Conservation (phyloP, 495 filamentous ascomycete genomes). For the Penicillium odoratum region DNA sequence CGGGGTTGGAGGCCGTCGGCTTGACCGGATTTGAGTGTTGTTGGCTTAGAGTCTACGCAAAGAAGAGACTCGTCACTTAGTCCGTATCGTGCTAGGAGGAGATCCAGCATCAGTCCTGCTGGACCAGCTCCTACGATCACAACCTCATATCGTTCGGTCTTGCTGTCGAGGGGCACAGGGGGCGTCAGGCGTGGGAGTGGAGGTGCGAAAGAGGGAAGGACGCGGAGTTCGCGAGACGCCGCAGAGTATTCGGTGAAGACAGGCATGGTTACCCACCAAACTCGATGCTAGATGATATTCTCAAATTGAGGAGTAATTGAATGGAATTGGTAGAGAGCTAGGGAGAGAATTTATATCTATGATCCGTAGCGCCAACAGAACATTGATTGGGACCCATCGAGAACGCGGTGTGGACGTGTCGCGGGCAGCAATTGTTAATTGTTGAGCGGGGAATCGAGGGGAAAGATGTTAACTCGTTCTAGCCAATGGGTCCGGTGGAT, state of each 20-base stretch:
- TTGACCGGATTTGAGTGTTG: constrained; percentile 52
- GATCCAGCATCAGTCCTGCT: constrained; percentile 47
- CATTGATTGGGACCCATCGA: neutral
- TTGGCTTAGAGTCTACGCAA: constrained; percentile 48
- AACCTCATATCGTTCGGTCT: constrained; percentile 42
- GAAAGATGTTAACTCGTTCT: constrained; percentile 1
- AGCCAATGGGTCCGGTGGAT: constrained; percentile 14
- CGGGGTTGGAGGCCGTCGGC: constrained; percentile 65
- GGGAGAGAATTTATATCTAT: constrained; percentile 9
- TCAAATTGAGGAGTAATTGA: neutral
- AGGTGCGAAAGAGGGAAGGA: constrained; percentile 42
- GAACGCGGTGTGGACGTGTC: neutral
- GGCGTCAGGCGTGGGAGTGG: constrained; percentile 40
- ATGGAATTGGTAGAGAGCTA: neutral
- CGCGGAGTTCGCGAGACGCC: constrained; percentile 40
- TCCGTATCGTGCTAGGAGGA: constrained; percentile 51
- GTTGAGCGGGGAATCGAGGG: constrained; percentile 13
- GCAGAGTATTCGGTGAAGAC: constrained; percentile 46
- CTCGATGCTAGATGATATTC: no score
- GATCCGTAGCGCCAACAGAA: neutral
- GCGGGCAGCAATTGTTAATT: constrained; percentile 3
- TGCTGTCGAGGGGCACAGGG: constrained; percentile 9
- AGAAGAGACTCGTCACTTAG: constrained; percentile 43
- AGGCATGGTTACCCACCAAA: constrained; percentile 32
- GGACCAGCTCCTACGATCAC: constrained; percentile 48